Base-by-base conservation (phyloP, 768 basidiomycete genomes). In the Jaapia argillacea region DNA sequence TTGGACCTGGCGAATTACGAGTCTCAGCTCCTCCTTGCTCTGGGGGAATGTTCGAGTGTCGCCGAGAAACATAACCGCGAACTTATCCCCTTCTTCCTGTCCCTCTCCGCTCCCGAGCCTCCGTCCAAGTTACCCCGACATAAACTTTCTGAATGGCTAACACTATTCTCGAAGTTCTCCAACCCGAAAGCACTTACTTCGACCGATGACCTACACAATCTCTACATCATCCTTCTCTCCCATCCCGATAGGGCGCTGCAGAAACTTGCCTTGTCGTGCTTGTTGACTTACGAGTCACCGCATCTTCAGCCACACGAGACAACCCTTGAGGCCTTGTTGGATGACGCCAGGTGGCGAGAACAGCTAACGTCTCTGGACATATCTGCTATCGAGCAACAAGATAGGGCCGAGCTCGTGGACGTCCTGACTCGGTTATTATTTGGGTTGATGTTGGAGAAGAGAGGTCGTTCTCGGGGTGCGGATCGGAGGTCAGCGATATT, bases 171-270 rank as follows among this genome's bases (percentile, higher is more conserved):
- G 40, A 94, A 92, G 57, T 87, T 99, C 58, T 66, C 67, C 52
- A 98, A 97, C 55, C 94, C 93, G n/a, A 94, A 89, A 63, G 87
- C 90, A 0, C 66, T 93, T 2, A 74, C 79, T 55, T 70, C 77
- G 5, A 75, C 86, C 0, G 72, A 82, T 6, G 69, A 70, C 0
- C 69, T 98, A 4, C 75, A 72, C 33, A 41, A 66, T 1, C 56
- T 90, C 20, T 94, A 92, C 62, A 69, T 71, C 12, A 64, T 73
- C n/a, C 71, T 88, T 18, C 72, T 98, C 20, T 81, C 91, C 4
- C 82, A 91, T 49, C 87, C 92, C 2, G 92, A 97, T 51, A 76
- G 78, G 12, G 53, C 75, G 3, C 65, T 97, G 2, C 94, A 96
- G 62, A 69, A 64, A 5, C 65, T 80, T 10, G 78, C 92, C 0